phyloP scores from a whole-genome alignment of 2,329 filamentous ascomycete species.

The Emmonsiellopsis sp. region DNA sequence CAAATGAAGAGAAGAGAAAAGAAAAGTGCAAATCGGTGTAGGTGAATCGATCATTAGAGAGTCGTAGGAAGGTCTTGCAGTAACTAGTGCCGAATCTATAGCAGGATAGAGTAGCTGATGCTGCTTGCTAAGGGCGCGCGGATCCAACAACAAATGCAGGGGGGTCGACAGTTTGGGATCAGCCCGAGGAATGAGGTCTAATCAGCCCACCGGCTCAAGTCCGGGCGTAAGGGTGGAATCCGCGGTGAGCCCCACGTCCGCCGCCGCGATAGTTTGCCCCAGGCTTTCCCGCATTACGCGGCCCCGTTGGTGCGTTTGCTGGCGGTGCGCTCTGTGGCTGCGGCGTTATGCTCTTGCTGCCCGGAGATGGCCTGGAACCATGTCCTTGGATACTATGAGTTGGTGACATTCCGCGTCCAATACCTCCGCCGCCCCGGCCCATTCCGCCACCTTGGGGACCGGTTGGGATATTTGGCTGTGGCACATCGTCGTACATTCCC shows the following conservation, averaged over 20 bases:
- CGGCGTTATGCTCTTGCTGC: slow-evolving; percentile 36
- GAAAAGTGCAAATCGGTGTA: no score
- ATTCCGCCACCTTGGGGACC: slow-evolving; percentile 42
- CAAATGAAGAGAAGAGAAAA: no score
- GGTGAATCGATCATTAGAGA: no score
- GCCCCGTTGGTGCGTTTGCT: slow-evolving; percentile 82
- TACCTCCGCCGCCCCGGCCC: slow-evolving; percentile 29
- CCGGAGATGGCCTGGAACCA: slow-evolving; percentile 24
- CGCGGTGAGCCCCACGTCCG: slow-evolving; percentile 63
- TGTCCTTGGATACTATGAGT: slow-evolving; percentile 25
- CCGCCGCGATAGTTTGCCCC: slow-evolving; percentile 91
- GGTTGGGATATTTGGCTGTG: slow-evolving; percentile 61
- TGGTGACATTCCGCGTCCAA: slow-evolving; percentile 32
- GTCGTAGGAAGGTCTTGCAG: no score
- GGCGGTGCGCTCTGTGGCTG: slow-evolving; percentile 49
- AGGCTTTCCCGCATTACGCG: slow-evolving; percentile 87
- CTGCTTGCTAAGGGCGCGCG: no score
- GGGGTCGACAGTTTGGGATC: no score
- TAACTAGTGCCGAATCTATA: no score
- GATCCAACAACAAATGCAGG: no score
- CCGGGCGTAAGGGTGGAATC: slow-evolving; percentile 69
- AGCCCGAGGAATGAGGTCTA: neutral
- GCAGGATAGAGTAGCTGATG: no score
- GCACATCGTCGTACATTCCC: slow-evolving; percentile 95
- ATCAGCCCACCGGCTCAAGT: neutral